Percentiles rank a stretch among this genome's conserved stretches.
These are phyloP conservation scores for Spinacia oleracea DNA, from an alignment of 179 eudicot species.

Conservation along the genomic window DNA sequence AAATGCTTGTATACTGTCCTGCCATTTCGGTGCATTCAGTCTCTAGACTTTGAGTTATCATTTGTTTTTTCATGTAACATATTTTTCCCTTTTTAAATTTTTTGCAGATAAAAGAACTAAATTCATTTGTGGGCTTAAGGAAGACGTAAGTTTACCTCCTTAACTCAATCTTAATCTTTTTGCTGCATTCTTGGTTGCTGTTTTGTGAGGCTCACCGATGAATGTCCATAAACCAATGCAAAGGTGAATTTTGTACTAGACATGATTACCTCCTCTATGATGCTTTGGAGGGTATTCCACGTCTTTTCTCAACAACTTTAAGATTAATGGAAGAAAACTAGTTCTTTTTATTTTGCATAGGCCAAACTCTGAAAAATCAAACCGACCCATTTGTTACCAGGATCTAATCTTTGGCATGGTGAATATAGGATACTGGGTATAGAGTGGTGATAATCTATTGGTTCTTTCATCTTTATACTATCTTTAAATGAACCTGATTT, in stretches of 20 bases:
- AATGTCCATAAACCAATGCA: not conserved
- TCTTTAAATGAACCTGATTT: not conserved
- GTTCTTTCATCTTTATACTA: not conserved
- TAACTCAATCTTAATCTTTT: not conserved
- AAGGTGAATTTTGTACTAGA: not conserved
- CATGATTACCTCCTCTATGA: not conserved
- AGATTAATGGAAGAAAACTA: not conserved
- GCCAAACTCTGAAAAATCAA: not conserved
- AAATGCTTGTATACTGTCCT: not conserved
- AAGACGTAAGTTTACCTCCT: slow-evolving; percentile 74
- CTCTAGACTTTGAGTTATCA: slow-evolving; percentile 7
- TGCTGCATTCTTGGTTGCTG: slow-evolving; percentile 11
- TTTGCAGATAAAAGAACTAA: slow-evolving; percentile 90
- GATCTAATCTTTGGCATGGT: not conserved
- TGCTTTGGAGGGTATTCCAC: not conserved
- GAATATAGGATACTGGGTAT: not conserved
- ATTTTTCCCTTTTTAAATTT: not conserved
- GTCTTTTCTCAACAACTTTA: not conserved
- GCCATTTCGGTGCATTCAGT: not conserved
- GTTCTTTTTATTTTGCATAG: not conserved
- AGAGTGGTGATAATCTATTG: not conserved
- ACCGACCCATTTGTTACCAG: not conserved
- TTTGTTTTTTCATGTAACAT: slow-evolving; percentile 15
- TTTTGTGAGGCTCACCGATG: not conserved
- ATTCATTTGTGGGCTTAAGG: slow-evolving; percentile 82